Percentiles rank a stretch among this genome's conserved stretches.
Conservation (phyloP, 768 basidiomycete genomes). For the Mycena vulgaris region DNA sequence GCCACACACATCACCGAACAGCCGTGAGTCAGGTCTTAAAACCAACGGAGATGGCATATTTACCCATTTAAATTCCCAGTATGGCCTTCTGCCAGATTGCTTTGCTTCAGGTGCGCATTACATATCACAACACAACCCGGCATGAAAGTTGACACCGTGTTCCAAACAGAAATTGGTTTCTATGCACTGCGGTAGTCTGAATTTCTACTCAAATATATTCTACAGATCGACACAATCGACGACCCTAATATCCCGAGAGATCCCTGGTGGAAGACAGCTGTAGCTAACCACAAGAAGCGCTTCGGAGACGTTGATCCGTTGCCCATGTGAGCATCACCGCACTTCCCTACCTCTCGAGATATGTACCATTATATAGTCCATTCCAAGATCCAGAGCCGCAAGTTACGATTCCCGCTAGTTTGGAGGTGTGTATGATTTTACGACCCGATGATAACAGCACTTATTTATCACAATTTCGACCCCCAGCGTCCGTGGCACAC, state of each 20-base stretch:
- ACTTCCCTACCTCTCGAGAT: neutral
- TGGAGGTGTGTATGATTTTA: conserved; percentile 10
- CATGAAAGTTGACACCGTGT: neutral
- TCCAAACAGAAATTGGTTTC: conserved; percentile 3
- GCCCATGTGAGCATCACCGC: conserved; percentile 32
- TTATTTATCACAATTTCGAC: neutral
- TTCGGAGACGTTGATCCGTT: conserved; percentile 41
- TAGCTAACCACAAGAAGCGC: conserved; percentile 34
- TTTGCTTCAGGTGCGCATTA: conserved; percentile 13
- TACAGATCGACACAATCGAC: conserved; percentile 8
- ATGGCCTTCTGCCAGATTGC: conserved; percentile 40
- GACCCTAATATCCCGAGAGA: conserved; percentile 1
- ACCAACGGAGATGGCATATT: neutral
- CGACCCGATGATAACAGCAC: conserved; percentile 1
- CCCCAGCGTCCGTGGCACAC: conserved; percentile 48
- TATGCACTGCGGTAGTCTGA: conserved; percentile 2
- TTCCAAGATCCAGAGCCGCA: conserved; percentile 52
- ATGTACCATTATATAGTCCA: conserved; percentile 32
- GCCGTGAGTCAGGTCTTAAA: conserved; percentile 10
- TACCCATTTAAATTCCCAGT: neutral
- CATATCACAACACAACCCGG: neutral
- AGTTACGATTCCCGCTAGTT: conserved; percentile 42
- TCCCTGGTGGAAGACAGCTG: conserved; percentile 37
- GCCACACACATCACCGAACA: conserved; percentile 17
- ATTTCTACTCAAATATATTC: conserved; percentile 10